Conservation (phyloP, 1,284 basidiomycete genomes). For the Puccinia coronata region DNA sequence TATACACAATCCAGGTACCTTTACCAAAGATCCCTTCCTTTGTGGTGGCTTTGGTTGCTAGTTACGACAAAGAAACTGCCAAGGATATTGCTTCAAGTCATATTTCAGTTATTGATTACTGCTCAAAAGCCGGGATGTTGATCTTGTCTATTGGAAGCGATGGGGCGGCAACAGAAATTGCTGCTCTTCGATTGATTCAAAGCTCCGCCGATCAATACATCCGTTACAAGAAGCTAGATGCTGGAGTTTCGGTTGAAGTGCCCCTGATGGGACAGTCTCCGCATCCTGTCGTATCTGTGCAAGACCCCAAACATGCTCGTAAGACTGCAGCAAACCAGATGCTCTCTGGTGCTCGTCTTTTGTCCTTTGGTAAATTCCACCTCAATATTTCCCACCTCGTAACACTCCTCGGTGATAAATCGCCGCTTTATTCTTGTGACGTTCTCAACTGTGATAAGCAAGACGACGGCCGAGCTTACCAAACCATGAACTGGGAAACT, state of each 20-base stretch:
- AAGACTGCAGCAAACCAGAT: slow-evolving; percentile 31
- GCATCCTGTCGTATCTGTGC: slow-evolving; percentile 13
- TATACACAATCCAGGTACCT: neutral
- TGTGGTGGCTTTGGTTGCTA: slow-evolving; percentile 34
- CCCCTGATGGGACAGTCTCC: slow-evolving; percentile 7
- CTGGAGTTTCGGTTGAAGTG: neutral
- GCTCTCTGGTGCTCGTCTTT: slow-evolving; percentile 3
- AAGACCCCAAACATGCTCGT: slow-evolving; percentile 22
- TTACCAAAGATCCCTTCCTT: slow-evolving; percentile 10
- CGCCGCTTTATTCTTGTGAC: neutral
- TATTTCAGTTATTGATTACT: neutral
- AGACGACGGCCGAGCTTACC: neutral
- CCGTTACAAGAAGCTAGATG: neutral
- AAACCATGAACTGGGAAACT: slow-evolving; percentile 10
- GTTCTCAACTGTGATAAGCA: slow-evolving; percentile 18
- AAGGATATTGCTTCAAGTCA: slow-evolving; percentile 14
- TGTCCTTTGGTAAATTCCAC: slow-evolving; percentile 16
- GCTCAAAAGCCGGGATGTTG: slow-evolving; percentile 16
- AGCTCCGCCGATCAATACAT: neutral
- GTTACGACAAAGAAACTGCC: neutral
- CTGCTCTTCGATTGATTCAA: neutral
- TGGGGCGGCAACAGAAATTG: slow-evolving; percentile 28
- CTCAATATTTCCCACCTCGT: slow-evolving; percentile 4
- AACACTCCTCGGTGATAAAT: neutral
- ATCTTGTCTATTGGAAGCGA: slow-evolving; percentile 27